phyloP scores from a whole-genome alignment of 768 basidiomycete genomes.

The Mrakia blollopis region DNA sequence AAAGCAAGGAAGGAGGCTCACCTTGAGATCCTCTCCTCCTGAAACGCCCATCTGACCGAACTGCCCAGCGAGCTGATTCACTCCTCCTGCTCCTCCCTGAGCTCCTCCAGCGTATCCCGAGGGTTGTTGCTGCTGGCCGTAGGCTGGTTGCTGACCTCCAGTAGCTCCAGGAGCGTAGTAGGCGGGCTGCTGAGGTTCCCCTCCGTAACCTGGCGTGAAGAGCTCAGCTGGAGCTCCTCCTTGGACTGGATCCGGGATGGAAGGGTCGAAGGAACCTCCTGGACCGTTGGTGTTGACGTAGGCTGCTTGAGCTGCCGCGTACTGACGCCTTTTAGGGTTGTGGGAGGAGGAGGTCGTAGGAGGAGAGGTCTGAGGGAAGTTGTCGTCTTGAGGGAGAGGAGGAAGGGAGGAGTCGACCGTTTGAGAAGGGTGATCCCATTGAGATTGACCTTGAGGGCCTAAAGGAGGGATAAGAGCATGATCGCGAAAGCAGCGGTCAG shows the following conservation, averaged over 20 bases:
- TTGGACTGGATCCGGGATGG: conserved; percentile 6
- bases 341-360: conserved; percentile 45
- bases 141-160: conserved; percentile 41
- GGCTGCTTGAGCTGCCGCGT: conserved; percentile 87
- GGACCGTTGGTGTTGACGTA: conserved; percentile 57
- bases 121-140: conserved; percentile 30
- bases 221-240: conserved; percentile 55
- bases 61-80: conserved; percentile 59
- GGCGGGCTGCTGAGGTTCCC: conserved; percentile 46
- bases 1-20: not conserved
- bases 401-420: conserved; percentile 39
- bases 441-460: conserved; percentile 74
- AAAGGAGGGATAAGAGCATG: conserved; percentile 17
- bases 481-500: not conserved
- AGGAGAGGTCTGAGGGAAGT: conserved; percentile 38
- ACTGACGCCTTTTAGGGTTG: conserved; percentile 71
- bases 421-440: conserved; percentile 75
- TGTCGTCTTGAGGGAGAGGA: conserved; percentile 32
- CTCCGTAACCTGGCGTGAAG: conserved; percentile 76
- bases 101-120: conserved; percentile 28
- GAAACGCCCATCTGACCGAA: conserved; percentile 79
- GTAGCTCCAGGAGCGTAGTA: conserved; percentile 51
- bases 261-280: conserved; percentile 25
- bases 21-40: conserved; percentile 42
- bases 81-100: conserved; percentile 21